phyloP scores from a whole-genome alignment of 176 grass and related monocot genomes.

The Paspalum vaginatum region DNA sequence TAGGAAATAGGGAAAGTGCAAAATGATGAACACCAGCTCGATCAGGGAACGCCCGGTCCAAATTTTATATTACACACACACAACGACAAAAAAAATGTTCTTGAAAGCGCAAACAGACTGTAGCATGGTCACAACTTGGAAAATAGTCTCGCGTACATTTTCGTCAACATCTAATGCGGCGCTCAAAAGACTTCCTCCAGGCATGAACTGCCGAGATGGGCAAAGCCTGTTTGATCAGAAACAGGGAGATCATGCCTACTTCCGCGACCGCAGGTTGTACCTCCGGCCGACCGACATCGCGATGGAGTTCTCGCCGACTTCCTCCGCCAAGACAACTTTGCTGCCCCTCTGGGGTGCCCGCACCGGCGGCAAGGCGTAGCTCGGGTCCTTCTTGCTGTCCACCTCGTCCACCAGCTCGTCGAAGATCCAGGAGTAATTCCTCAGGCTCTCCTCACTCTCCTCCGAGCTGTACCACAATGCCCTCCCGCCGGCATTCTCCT shows the following conservation, averaged over 20 bases:
- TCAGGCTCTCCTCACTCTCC: slow-evolving; percentile 41
- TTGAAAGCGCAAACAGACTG: too few species aligned
- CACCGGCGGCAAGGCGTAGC: slow-evolving; percentile 37
- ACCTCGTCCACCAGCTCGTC: slow-evolving; percentile 48
- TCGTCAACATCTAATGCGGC: background rate
- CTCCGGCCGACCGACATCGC: slow-evolving; percentile 21
- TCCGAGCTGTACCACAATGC: slow-evolving; percentile 17
- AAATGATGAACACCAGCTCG: too few species aligned
- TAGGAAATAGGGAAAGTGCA: too few species aligned
- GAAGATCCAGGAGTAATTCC: slow-evolving; percentile 51
- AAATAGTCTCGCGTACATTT: background rate
- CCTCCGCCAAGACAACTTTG: slow-evolving; percentile 4
- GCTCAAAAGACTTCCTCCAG: background rate
- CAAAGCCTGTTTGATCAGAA: background rate
- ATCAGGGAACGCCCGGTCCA: too few species aligned
- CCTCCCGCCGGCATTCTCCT: slow-evolving; percentile 31
- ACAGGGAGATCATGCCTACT: background rate
- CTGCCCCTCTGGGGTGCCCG: background rate
- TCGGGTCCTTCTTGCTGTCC: slow-evolving; percentile 41
- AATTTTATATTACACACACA: too few species aligned
- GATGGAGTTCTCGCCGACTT: slow-evolving; percentile 50
- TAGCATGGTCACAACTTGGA: too few species aligned
- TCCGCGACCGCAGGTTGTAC: slow-evolving; percentile 51
- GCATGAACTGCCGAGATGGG: background rate
- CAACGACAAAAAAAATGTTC: too few species aligned